Conservation (phyloP, 1,284 basidiomycete genomes). For the Boletus calvinii region DNA sequence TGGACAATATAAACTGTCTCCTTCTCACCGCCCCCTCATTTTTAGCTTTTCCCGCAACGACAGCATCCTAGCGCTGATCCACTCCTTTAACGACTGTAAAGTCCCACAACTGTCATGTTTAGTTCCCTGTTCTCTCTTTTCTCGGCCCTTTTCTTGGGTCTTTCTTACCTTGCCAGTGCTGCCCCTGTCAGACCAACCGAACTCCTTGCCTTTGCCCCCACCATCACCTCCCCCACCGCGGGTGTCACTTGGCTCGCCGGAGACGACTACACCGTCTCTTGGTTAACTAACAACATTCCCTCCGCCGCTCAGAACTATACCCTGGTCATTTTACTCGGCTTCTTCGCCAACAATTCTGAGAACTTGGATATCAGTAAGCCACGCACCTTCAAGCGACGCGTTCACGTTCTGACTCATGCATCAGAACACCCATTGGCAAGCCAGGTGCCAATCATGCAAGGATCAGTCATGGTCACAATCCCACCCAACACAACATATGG, state of each 20-base stretch:
- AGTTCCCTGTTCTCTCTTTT: constrained; percentile 19
- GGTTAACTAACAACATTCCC: constrained; percentile 41
- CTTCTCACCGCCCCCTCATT: background rate
- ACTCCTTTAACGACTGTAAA: constrained; percentile 23
- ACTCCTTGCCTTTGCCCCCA: constrained; percentile 46
- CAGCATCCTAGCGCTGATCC: constrained; percentile 11
- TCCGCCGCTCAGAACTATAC: constrained; percentile 26
- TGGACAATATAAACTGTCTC: constrained; percentile 19
- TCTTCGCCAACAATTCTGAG: constrained; percentile 32
- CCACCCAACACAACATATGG: constrained; percentile 31
- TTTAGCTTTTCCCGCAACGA: constrained; percentile 1
- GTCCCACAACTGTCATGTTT: constrained; percentile 21
- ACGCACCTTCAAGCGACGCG: too few relatives aligned
- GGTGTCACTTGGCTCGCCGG: constrained; percentile 38
- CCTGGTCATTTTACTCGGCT: constrained; percentile 42
- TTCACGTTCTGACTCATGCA: constrained; percentile 8
- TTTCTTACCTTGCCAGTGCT: constrained; percentile 23
- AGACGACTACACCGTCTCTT: constrained; percentile 40
- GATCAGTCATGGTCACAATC: constrained; percentile 35
- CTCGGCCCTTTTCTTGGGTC: constrained; percentile 19
- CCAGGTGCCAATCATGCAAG: constrained; percentile 40
- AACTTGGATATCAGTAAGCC: constrained; percentile 43
- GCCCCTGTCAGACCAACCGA: constrained; percentile 34
- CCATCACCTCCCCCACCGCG: constrained; percentile 40
- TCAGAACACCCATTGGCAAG: constrained; percentile 44